Evolutionary conservation across 495 filamentous ascomycete species (phyloP), one percentile per base, ranked within the genome.

Genomic region (Aspergillus heteromorphus): DNA sequence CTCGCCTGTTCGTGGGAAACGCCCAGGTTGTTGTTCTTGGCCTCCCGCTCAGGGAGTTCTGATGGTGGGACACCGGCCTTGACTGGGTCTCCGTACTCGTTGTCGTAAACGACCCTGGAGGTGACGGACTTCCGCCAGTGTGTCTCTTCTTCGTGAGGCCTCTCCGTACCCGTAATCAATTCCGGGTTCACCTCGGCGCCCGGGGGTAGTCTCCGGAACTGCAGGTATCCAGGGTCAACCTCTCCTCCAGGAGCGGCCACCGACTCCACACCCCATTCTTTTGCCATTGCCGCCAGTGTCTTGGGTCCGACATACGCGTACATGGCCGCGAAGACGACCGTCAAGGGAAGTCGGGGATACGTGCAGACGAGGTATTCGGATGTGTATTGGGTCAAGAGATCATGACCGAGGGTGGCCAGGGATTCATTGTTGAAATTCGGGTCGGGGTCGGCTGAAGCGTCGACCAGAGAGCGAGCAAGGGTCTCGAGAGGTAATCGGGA

Each of bases 141-240:
- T 59, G 69, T 66, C n/a, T 64, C 58, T 13, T 75, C 67, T 42
- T 69, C 69, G 48, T 79, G 74, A 25, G 73, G 70, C 5, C 78
- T 66, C 55, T 61, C 59, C 27, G 70, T 67, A 1, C 57, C 55
- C 8, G 25, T 43, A 17, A 62, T 31, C 2, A 51, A 29, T 21
- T 60, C 54, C 6, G 56, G 52, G 6, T 56, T 34, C n/a, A 72
- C 25, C 31, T 79, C 69, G 23, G 79, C 73, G 13, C 87, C 87
- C 1, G 87, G 80, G 29, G 74, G 68, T 31, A 86, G 47, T 42
- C 81, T 70, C 49, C 74, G 77, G 72, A 89, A 93, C 67, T 97
- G 95, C 38, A 98, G 78, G n/a, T 92, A 73, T 9, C 93, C 95
- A 1, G 92, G 87, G 68, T 98, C 92, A 51, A 97, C 92, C 71